phyloP scores from a whole-genome alignment of 305 asterid species.

The Solanum hybrid region DNA sequence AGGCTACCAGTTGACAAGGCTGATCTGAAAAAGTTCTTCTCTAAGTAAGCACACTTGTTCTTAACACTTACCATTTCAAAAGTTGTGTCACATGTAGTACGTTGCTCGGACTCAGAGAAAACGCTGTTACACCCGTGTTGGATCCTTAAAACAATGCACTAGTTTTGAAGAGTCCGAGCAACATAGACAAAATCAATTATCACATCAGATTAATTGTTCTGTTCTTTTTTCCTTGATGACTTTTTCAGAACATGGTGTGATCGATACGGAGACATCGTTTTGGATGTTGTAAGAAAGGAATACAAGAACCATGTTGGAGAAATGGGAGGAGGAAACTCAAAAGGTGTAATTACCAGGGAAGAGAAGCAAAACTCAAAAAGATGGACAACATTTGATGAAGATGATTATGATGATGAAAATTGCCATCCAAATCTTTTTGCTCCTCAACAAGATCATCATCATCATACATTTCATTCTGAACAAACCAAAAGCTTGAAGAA shows the following conservation, averaged over 20 bases:
- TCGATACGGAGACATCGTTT: constrained; percentile 42
- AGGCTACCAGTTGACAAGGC: constrained; percentile 68
- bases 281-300: constrained; percentile 65
- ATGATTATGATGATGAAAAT: constrained; percentile 29
- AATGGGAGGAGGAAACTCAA: constrained; percentile 37
- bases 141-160: not conserved
- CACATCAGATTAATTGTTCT: not conserved
- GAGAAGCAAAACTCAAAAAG: constrained; percentile 25
- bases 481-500: constrained; percentile 27
- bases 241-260: constrained; percentile 59
- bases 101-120: not conserved
- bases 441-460: constrained; percentile 16
- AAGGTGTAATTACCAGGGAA: constrained; percentile 10
- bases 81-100: not conserved
- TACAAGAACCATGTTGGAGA: constrained; percentile 65
- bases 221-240: not conserved
- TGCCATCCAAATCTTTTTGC: constrained; percentile 58
- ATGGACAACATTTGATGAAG: constrained; percentile 56
- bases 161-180: not conserved
- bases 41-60: constrained; percentile 38
- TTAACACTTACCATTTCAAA: not conserved
- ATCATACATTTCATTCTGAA: constrained; percentile 14
- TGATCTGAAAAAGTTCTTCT: constrained; percentile 46
- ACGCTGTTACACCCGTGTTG: not conserved
- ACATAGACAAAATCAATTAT: not conserved